These are phyloP conservation scores for Pichia sp. DNA, from an alignment of 1,139 yeast species.

Conservation along the genomic window DNA sequence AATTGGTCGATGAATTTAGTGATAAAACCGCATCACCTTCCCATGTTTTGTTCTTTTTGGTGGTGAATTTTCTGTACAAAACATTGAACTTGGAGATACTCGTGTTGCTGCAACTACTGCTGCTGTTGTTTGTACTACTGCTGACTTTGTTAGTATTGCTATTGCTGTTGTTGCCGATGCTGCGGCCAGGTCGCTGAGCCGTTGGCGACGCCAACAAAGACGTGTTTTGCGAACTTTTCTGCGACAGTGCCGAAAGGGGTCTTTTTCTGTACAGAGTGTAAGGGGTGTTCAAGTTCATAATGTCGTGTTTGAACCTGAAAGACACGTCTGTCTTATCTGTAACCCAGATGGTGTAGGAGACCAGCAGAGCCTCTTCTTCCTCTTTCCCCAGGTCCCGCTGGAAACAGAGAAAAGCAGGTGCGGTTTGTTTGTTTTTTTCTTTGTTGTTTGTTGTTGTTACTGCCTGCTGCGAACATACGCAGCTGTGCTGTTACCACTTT, in stretches of 20 bases:
- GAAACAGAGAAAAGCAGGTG: neutral
- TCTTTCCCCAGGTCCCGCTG: neutral
- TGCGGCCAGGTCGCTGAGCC: neutral
- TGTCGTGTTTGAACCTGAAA: neutral
- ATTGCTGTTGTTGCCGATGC: neutral
- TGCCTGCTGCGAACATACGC: neutral
- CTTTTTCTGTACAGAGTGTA: neutral
- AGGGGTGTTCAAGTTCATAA: neutral
- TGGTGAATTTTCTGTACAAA: constrained; percentile 68
- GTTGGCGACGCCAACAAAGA: neutral
- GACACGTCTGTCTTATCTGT: neutral
- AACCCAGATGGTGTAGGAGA: neutral
- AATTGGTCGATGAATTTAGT: constrained; percentile 23
- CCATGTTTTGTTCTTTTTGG: constrained; percentile 88
- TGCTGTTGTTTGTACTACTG: neutral
- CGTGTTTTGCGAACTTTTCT: neutral
- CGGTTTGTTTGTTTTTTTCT: constrained; percentile 1
- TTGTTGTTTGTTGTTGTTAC: neutral
- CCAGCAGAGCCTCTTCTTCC: neutral
- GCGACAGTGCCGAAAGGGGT: neutral
- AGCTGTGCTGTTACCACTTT: neutral
- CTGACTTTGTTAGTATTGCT: neutral
- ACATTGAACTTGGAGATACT: constrained; percentile 33
- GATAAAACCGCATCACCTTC: constrained; percentile 78
- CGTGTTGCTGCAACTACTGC: neutral